phyloP scores from a whole-genome alignment of 169 alveolate species.

The Plasmodium blacklocki region DNA sequence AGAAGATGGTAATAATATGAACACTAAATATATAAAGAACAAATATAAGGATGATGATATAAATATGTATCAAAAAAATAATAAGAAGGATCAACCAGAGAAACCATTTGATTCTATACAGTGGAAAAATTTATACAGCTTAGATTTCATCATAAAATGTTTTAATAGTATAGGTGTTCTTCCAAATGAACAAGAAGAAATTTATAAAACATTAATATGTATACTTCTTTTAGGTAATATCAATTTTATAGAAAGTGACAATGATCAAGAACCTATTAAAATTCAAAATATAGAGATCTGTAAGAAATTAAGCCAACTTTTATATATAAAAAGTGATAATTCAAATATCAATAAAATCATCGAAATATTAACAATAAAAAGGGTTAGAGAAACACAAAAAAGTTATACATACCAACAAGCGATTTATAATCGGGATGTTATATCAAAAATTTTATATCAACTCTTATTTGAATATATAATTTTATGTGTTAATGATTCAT shows the following conservation, averaged over 20 bases:
- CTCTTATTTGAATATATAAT: constrained; percentile 82
- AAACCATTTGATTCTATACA: too few relatives aligned
- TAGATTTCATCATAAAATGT: constrained; percentile 49
- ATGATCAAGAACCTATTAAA: constrained; percentile 41
- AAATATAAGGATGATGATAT: background rate
- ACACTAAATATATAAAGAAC: background rate
- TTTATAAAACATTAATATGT: constrained; percentile 72
- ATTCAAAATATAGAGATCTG: constrained; percentile 51
- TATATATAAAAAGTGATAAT: constrained; percentile 37
- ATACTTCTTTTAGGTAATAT: constrained; percentile 76
- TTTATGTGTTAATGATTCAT: constrained; percentile 79
- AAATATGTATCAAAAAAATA: background rate
- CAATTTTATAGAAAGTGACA: constrained; percentile 28
- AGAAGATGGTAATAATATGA: background rate
- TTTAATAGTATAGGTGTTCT: constrained; percentile 74
- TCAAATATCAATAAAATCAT: constrained; percentile 48
- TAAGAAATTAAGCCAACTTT: constrained; percentile 17
- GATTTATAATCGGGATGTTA: constrained; percentile 80
- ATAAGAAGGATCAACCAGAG: background rate
- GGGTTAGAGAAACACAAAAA: constrained; percentile 78
- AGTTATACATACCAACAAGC: constrained; percentile 80
- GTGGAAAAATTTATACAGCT: constrained; percentile 29
- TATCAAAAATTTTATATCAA: constrained; percentile 83
- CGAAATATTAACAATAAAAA: constrained; percentile 80
- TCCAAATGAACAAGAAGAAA: constrained; percentile 76